phyloP scores from a whole-genome alignment of 495 filamentous ascomycete genomes.

The Hypoxylon fragiforme region DNA sequence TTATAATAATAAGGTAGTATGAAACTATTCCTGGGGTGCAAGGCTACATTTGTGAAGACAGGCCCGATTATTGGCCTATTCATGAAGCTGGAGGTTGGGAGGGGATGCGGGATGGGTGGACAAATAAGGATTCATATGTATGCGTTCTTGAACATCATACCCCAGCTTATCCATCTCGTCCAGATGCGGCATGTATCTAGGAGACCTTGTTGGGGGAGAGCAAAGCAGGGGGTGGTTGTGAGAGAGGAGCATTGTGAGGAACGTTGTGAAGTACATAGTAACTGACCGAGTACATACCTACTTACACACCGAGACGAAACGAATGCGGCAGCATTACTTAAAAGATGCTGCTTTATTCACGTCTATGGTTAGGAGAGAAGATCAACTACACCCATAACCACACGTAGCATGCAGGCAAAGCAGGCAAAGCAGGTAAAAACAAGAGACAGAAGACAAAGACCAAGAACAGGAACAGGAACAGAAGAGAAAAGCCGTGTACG shows the following conservation, averaged over 20 bases:
- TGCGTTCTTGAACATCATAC: background rate
- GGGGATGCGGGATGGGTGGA: conserved; percentile 18
- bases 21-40: conserved; percentile 14
- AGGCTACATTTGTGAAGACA: conserved; percentile 16
- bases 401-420: too few species aligned
- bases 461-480: background rate
- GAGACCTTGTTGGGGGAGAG: too few species aligned
- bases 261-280: too few species aligned
- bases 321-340: conserved; percentile 22
- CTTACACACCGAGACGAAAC: conserved; percentile 15
- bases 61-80: conserved; percentile 3
- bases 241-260: too few species aligned
- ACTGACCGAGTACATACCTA: conserved; percentile 9
- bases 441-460: conserved; percentile 17
- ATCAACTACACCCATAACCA: conserved; percentile 20
- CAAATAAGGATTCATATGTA: conserved; percentile 15
- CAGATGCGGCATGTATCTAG: conserved; percentile 15
- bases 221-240: conserved; percentile 2
- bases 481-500: conserved; percentile 14
- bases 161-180: conserved; percentile 15
- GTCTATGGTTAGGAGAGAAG: conserved; percentile 4
- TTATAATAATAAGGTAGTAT: conserved; percentile 19
- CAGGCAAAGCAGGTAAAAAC: conserved; percentile 11
- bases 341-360: conserved; percentile 27
- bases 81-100: conserved; percentile 23